A percentile compares a stretch with the other conserved stretches of the same genome.
These are phyloP conservation scores for Colletotrichum noveboracense DNA, from an alignment of 2,329 filamentous ascomycete genomes.

Conservation along the genomic window DNA sequence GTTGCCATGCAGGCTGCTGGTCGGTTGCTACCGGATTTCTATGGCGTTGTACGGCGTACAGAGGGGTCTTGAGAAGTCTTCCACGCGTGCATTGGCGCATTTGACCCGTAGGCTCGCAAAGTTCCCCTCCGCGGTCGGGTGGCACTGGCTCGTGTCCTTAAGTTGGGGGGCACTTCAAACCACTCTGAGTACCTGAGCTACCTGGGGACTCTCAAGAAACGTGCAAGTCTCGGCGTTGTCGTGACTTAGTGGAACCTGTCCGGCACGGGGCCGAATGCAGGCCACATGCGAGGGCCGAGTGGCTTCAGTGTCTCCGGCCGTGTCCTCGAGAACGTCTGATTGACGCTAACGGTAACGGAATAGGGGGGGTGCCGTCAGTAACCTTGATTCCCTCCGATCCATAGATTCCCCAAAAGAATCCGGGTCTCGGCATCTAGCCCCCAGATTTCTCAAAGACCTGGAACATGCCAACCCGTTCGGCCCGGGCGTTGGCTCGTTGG, in stretches of 20 bases:
- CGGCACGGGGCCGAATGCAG: conserved; percentile 9
- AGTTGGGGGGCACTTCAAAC: neutral
- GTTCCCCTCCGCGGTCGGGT: neutral
- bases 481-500: neutral
- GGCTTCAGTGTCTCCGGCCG: neutral
- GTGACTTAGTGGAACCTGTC: neutral
- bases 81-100: neutral
- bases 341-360: neutral
- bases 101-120: neutral
- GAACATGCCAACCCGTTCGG: neutral
- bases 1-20: neutral
- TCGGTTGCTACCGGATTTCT: neutral
- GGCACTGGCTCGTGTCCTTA: neutral
- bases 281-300: neutral
- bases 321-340: neutral
- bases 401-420: neutral
- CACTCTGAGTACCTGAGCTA: neutral
- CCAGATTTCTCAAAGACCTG: neutral
- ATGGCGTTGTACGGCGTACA: neutral
- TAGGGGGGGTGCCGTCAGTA: neutral
- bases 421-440: neutral
- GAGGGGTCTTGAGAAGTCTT: neutral
- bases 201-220: neutral
- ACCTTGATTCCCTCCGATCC: neutral
- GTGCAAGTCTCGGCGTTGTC: neutral